Evolutionary conservation across 2,329 filamentous ascomycete genomes (phyloP).

Genomic region (Colletotrichum endophyticum): DNA sequence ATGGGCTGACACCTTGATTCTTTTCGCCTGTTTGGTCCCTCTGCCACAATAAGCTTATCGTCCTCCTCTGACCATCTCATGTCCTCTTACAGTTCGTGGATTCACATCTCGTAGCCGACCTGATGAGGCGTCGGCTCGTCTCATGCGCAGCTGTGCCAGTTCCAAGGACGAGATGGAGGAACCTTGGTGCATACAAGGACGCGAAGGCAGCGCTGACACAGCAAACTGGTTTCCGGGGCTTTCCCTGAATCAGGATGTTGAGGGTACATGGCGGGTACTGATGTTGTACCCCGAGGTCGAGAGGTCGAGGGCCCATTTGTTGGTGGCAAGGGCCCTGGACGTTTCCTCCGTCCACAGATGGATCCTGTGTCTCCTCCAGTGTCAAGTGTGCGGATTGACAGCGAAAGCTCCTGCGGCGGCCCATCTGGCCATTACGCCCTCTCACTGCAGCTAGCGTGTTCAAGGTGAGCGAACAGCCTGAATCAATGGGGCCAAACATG

Average conservation of each 20-base stretch:
- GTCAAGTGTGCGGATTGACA: background rate
- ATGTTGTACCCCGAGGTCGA: background rate
- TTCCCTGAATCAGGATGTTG: background rate
- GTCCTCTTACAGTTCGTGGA: background rate
- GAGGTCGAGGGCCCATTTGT: background rate
- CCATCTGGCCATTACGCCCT: background rate
- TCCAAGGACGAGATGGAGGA: background rate
- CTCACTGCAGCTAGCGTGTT: conserved; percentile 10
- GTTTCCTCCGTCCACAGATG: background rate
- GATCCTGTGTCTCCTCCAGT: background rate
- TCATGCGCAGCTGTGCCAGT: background rate
- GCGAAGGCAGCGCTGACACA: background rate
- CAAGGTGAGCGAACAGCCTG: background rate
- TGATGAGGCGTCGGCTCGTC: background rate
- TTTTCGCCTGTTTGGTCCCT: background rate
- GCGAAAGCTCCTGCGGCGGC: background rate
- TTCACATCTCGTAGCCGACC: background rate
- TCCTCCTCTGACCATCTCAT: background rate
- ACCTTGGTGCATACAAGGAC: background rate
- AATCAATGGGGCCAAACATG: background rate
- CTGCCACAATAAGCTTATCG: background rate
- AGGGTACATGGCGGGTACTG: conserved; percentile 5
- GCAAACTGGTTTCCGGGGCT: background rate
- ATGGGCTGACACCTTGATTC: background rate
- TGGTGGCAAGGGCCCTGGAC: conserved; percentile 1